Evolutionary conservation across 257 asterid species (phyloP), one percentile per base, ranked within the genome.

Genomic region (Jacaranda copaia): DNA sequence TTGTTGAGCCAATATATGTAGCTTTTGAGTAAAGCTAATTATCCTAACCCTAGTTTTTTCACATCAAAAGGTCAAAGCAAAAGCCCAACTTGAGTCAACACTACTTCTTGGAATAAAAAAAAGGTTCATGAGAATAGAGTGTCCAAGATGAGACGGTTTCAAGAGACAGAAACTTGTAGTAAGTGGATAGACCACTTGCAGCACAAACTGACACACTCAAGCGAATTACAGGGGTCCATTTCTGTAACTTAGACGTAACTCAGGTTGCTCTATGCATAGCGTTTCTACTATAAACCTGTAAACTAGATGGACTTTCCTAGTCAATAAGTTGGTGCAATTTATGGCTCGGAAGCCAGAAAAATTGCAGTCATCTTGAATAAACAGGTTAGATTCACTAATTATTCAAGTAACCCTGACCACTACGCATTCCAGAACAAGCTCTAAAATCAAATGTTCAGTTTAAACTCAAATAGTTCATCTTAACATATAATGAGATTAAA

Each of bases 181-280:
- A 56, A 88, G 93, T 84, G 88, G 88, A 86, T 85, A 72, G 68
- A 72, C 87, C 89, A 88, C 88, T 85, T 67, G 58, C 15, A 73
- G 73, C 62, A 83, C 83, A 77, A 79, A 70, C 81, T 75, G 82
- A 83, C 83, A 81, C 69, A 66, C 79, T 77, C 81, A 68, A 85
- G 80, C 75, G 85, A 59, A 77, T 18, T 73, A 72, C 56, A 60
- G 77, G 32, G 74, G 79, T 77, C 81, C 77, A 70, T 62, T 80
- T 74, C 43, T 36, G 42, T 73, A 78, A 61, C 81, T 72, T 75
- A 53, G 60, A 60, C 69, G 63, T 9, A 53, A 57, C 62, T 46
- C 60, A 38, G 59, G 80, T 61, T 58, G 69, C 32, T 61, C 75
- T 62, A 59, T 8, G 77, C 82, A 46, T 69, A 65, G 35, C 13